Conservation (phyloP, 306 rosid genomes). For the Medicago truncatula region DNA sequence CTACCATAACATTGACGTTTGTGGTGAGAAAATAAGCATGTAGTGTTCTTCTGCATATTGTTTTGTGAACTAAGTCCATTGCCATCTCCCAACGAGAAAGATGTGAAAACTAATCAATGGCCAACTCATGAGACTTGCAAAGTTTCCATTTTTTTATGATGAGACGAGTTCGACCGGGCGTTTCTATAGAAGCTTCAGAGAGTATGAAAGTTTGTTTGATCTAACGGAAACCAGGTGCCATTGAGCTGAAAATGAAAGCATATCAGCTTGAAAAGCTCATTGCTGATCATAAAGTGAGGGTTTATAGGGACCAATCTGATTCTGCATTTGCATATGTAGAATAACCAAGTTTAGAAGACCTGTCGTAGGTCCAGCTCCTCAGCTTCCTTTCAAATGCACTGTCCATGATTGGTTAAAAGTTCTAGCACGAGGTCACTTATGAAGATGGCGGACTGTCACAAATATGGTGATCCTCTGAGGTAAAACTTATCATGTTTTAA, state of each 20-base stretch:
- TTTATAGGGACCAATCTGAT: slow-evolving; percentile 74
- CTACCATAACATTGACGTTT: background rate
- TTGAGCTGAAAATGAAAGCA: slow-evolving; percentile 86
- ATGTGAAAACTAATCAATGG: background rate
- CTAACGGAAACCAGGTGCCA: slow-evolving; percentile 78
- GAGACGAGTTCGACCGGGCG: background rate
- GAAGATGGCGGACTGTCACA: slow-evolving; percentile 51
- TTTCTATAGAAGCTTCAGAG: slow-evolving; percentile 49
- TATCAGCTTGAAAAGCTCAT: slow-evolving; percentile 90
- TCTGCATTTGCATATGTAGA: slow-evolving; percentile 51
- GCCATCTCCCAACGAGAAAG: background rate
- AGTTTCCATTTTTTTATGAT: background rate
- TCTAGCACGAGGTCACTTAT: slow-evolving; percentile 45
- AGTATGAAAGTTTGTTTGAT: slow-evolving; percentile 52
- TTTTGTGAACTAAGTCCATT: background rate
- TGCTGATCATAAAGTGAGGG: slow-evolving; percentile 92
- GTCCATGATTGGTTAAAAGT: slow-evolving; percentile 47
- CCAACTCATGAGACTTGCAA: too few relatives aligned
- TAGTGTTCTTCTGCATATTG: background rate
- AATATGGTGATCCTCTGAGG: slow-evolving; percentile 57
- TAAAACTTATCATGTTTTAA: slow-evolving; percentile 57
- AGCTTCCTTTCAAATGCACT: slow-evolving; percentile 46
- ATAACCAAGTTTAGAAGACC: slow-evolving; percentile 32
- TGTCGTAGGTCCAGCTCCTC: slow-evolving; percentile 54
- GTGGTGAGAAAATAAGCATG: background rate